Conservation (phyloP, 208 protist species). For the Trypanosoma rangeli region DNA sequence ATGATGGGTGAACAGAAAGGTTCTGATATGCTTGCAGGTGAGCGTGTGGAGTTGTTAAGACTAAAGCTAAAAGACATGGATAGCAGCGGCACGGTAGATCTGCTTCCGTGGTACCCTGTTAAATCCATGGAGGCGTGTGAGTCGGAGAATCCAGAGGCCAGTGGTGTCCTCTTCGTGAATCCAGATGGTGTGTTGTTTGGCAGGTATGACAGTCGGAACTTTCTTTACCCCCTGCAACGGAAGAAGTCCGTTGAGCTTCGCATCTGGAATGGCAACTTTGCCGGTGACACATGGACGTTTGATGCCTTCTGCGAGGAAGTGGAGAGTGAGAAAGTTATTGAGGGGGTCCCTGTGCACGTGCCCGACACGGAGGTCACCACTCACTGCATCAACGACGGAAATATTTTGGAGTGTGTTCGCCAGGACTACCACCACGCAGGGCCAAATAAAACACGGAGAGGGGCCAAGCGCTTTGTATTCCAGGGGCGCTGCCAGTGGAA, state of each 20-base stretch:
- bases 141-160: conserved; percentile 43
- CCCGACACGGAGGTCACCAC: conserved; percentile 49
- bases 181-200: conserved; percentile 69
- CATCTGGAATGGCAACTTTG: conserved; percentile 62
- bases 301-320: conserved; percentile 59
- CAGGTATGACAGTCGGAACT: conserved; percentile 76
- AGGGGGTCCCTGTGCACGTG: conserved; percentile 51
- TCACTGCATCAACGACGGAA: conserved; percentile 81
- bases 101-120: conserved; percentile 73
- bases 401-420: conserved; percentile 81
- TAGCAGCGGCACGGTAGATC: conserved; percentile 37
- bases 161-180: conserved; percentile 79
- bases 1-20: conserved; percentile 50
- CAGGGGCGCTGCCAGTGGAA: conserved; percentile 72
- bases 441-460: conserved; percentile 20
- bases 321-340: conserved; percentile 50
- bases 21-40: conserved; percentile 50
- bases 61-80: conserved; percentile 53
- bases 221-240: conserved; percentile 54
- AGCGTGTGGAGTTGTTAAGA: conserved; percentile 61
- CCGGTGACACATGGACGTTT: conserved; percentile 61
- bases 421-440: conserved; percentile 20
- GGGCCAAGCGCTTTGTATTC: conserved; percentile 42
- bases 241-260: conserved; percentile 75
- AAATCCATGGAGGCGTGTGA: conserved; percentile 55